Base-by-base conservation (phyloP, 2,329 filamentous ascomycete genomes). In the Neopestalotiopsis rosae region DNA sequence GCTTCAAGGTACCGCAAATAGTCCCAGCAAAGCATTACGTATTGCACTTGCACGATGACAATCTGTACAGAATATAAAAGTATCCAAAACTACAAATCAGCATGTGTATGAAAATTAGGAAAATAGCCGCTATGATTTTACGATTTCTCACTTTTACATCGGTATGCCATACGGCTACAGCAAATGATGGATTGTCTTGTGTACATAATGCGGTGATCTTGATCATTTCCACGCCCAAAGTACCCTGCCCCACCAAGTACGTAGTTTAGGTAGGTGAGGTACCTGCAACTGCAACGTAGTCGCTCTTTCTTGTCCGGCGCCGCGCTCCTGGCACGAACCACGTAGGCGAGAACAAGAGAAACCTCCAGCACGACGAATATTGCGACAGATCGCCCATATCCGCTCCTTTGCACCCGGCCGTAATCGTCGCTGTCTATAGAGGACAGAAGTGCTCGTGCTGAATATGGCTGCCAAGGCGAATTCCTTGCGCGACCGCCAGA, bases 401-500 rank as follows among this genome's bases (percentile, higher is more conserved):
- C 17, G 45, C 17, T 52, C 45, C n/a, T 17, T 52, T 3, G 45
- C 45, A 52, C 45, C 45, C 17, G 45, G 45, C 5, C 45, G 45
- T 52, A 20, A 52, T 28, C 32, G 57, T 14, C 57, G 28, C 32
- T 17, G 28, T 38, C 30, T 40, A 38, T 4, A 10, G 13, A 30
- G 57, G 57, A 61, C 24, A 24, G 45, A 7, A 14, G 7, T 20
- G 3, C n/a, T n/a, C n/a, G 38, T 17, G 32, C 45, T 28, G 12
- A 65, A 68, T 68, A 78, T 78, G 76, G 74, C 76, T 61, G 40
- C 70, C 56, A 74, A 74, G 68, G 75, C 72, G 13, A 65, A 72
- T 40, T 76, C 77, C 45, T 65, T 76, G 61, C 75, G 77, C 71
- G 77, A 79, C 75, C 76, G 77, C 63, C 77, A 79, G 71, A 78